Base-by-base conservation (phyloP, 768 basidiomycete genomes). In the Termitomyces sp. region DNA sequence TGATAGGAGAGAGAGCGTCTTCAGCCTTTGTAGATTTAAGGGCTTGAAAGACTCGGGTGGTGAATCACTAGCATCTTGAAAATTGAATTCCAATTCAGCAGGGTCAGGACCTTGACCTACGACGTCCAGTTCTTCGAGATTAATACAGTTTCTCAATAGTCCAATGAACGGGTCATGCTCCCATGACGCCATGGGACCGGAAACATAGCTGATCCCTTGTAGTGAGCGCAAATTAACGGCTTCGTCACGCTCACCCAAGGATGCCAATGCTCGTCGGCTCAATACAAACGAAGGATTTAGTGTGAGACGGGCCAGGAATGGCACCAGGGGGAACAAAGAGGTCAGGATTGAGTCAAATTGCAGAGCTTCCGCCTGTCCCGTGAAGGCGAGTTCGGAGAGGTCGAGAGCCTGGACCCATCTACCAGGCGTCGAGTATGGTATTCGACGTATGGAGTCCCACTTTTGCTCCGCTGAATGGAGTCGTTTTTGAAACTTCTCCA, bases 401-500 rank as follows among this genome's bases (percentile, higher is more conserved):
- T 96, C 89, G 24, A 97, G 78, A 11, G 70, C 73, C 61, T 87
- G 89, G 1, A 96, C 85, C 90, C 92, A 96, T 69, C 94, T 82
- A 33, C 94, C 94, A 1, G 94, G 94, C 0, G 89, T 83, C 4
- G 93, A 95, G 68, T 89, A 91, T 0, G 91, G 91, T 65, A 91
- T 93, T 54, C 94, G 83, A 55, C 91, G 85, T 59, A 96, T 86
- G 48, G 92, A 91, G 67, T 94, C 92, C 94, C 94, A 96, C 68
- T 82, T 83, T 66, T 84, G 80, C 63, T 96, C 94, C 7, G 88
- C 87, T 35, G 70, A 66, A 61, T 79, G 75, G 1, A 96, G 79
- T 24, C 76, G 78, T n/a, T 74, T 61, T n/a, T 82, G 76, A 65
- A 94, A 88, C 62, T 77, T 79, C 58, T 83, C 79, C 45, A 94